Conservation (phyloP, 2,329 filamentous ascomycete species). For the Aspergillus sp. region DNA sequence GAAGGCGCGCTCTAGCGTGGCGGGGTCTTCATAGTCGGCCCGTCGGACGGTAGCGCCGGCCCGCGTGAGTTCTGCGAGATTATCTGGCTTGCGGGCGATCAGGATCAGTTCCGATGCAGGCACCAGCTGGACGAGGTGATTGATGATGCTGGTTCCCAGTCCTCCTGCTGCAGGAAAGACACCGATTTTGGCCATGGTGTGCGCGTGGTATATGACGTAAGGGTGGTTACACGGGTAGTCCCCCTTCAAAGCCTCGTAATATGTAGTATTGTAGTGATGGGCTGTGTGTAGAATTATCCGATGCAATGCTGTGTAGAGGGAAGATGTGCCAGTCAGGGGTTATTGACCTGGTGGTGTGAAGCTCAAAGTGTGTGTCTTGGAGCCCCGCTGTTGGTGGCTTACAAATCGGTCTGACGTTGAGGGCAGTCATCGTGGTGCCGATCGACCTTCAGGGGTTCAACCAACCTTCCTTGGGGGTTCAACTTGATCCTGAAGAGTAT, state of each 20-base stretch:
- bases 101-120: constrained; percentile 51
- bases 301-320: background rate
- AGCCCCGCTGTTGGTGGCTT: background rate
- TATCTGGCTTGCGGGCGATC: constrained; percentile 43
- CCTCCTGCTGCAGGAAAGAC: constrained; percentile 55
- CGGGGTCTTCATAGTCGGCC: constrained; percentile 54
- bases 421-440: background rate
- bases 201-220: background rate
- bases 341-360: background rate
- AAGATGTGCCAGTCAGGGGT: background rate
- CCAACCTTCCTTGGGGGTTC: no score
- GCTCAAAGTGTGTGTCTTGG: no score
- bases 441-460: no score
- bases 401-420: background rate
- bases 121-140: constrained; percentile 49
- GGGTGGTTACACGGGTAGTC: background rate
- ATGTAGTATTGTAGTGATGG: background rate
- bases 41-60: constrained; percentile 32
- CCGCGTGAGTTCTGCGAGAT: constrained; percentile 14
- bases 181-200: constrained; percentile 26
- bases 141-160: constrained; percentile 54
- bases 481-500: no score
- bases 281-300: background rate
- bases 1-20: constrained; percentile 52
- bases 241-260: background rate